Conservation (phyloP, 1,139 yeast genomes). For the Magnusiomyces ingens region DNA sequence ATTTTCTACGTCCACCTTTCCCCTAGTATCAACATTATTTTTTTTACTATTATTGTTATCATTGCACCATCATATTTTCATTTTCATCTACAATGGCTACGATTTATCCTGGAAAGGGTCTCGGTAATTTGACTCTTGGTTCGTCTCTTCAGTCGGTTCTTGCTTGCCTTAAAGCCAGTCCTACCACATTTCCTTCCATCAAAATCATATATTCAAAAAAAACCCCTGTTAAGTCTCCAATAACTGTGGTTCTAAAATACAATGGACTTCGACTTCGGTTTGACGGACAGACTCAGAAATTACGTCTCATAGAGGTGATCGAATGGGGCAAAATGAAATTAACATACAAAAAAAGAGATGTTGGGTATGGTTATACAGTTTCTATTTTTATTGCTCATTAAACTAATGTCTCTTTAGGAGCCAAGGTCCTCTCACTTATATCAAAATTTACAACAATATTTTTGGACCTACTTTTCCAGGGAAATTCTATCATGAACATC, state of each 20-base stretch:
- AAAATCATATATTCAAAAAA: constrained; percentile 22
- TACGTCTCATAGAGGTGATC: constrained; percentile 26
- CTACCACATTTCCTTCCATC: constrained; percentile 24
- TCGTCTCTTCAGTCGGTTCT: constrained; percentile 23
- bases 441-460: constrained; percentile 26
- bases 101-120: constrained; percentile 12
- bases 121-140: constrained; percentile 22
- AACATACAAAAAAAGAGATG: constrained; percentile 26
- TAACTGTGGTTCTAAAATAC: constrained; percentile 22
- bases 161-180: constrained; percentile 20
- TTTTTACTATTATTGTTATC: not conserved
- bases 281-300: constrained; percentile 24
- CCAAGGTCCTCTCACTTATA: constrained; percentile 22
- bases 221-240: constrained; percentile 20
- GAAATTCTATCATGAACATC: constrained; percentile 6
- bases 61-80: not conserved
- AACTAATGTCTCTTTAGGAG: constrained; percentile 4
- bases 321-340: constrained; percentile 24
- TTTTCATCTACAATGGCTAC: constrained; percentile 9
- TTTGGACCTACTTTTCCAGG: constrained; percentile 35
- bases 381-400: not conserved
- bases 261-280: constrained; percentile 28
- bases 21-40: not conserved
- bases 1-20: not conserved
- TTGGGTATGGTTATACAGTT: constrained; percentile 17